Evolutionary conservation across 345 rosid species (phyloP), one percentile per base, ranked within the genome.

Genomic region (Microcos paniculata): DNA sequence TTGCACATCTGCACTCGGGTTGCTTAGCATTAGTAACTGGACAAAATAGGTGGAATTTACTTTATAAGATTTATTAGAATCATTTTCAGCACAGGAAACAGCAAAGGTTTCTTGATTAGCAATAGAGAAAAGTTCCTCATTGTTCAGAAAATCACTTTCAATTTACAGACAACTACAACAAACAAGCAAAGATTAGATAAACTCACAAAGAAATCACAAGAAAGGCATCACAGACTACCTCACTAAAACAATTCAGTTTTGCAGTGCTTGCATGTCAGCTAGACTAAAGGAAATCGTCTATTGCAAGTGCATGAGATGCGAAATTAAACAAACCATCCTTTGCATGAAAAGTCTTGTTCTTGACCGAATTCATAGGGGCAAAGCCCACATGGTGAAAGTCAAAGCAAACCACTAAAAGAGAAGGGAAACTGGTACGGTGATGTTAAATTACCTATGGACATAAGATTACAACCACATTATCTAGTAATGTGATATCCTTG

Each of bases 1-100:
- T 96, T 96, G 98, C 99, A 96, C 33, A 93, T 90, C 98, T 96
- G 99, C 94, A 89, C 83, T 77, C 82, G 77, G 82, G 81, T 48
- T 78, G 76, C 74, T 71, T 79, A 84, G 26, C 78, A 81, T 95
- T 83, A 93, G 96, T 85, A 87, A 77, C 26, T 72, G 65, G 76
- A 73, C 52, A 71, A 62, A 79, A 56, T 52, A 52, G 42, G 3
- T 13, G 26, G 6, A 45, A 73, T 67, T 66, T 59, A 61, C 57
- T 21, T 64, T 58, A 21, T 62, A 76, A 33, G 42, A 55, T 35
- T 45, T 13, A 16, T 43, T n/a, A 46, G 2, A 3, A 72, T 1
- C 35, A 62, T 10, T 53, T 49, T 23, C 21, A 77, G 66, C 30
- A 59, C 61, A 15, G 23, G 49, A 58, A 26, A 67, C 18, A 49